Evolutionary conservation across 345 rosid species (phyloP).

Genomic region (Cardamine resedifolia): DNA sequence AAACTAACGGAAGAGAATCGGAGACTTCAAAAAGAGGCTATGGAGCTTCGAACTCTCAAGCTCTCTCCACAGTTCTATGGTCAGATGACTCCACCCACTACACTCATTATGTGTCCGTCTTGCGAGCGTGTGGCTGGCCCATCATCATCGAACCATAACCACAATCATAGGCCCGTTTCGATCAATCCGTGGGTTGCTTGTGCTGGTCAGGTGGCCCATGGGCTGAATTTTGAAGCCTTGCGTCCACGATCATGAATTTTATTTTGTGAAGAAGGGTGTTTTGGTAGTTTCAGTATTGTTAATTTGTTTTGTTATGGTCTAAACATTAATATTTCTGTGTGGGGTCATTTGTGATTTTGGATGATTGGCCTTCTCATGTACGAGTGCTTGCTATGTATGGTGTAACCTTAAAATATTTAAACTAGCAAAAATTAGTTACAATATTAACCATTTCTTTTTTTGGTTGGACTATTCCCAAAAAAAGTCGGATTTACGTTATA

Average conservation of each 20-base stretch:
- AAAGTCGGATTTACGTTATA: too few species aligned
- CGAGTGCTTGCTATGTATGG: neutral
- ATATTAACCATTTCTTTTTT: too few species aligned
- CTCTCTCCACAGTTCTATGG: conserved; percentile 97
- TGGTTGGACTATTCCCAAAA: too few species aligned
- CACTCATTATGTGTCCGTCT: conserved; percentile 96
- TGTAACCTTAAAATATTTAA: conserved; percentile 11
- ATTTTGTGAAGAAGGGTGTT: neutral
- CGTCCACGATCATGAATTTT: conserved; percentile 35
- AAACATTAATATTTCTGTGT: neutral
- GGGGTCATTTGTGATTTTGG: conserved; percentile 35
- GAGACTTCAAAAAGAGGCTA: conserved; percentile 90
- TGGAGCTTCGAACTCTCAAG: conserved; percentile 91
- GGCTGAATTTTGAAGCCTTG: conserved; percentile 36
- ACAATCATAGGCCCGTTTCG: conserved; percentile 42
- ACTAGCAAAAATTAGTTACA: conserved; percentile 24
- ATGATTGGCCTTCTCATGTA: conserved; percentile 24
- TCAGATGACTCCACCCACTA: conserved; percentile 98
- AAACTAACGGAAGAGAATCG: conserved; percentile 94
- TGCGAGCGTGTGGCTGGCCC: conserved; percentile 75
- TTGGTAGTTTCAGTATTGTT: neutral
- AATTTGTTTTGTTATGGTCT: too few species aligned
- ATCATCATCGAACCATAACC: conserved; percentile 30
- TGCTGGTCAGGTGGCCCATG: conserved; percentile 37
- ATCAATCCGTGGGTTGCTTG: conserved; percentile 56